Conservation (phyloP, 2,329 filamentous ascomycete species). For the Stromatinia cepivora region DNA sequence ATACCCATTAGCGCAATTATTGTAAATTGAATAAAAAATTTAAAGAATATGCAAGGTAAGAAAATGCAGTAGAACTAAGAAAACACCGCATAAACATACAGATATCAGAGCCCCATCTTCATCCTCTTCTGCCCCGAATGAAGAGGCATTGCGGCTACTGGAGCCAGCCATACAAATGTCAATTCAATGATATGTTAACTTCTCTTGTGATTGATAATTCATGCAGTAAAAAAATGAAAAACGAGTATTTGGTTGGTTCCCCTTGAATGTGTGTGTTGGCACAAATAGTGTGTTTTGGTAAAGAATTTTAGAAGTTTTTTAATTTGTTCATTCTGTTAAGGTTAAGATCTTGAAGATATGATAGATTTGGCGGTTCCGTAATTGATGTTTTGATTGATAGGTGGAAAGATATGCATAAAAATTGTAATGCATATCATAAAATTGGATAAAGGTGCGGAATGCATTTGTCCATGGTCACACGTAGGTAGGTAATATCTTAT, state of each 20-base stretch:
- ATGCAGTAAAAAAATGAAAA: neutral
- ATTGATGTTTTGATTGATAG: conserved; percentile 4
- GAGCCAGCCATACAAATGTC: conserved; percentile 39
- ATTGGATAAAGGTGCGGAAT: neutral
- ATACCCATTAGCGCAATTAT: conserved; percentile 14
- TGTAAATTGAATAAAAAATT: neutral
- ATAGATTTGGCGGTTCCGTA: neutral
- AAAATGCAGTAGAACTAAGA: conserved; percentile 2
- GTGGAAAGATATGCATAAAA: conserved; percentile 1
- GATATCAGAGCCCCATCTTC: conserved; percentile 41
- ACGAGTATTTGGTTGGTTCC: conserved; percentile 2
- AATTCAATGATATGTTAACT: conserved; percentile 9
- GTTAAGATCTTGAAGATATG: neutral
- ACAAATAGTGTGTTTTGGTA: neutral
- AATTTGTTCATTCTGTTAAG: conserved; percentile 13
- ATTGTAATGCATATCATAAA: neutral
- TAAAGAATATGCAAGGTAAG: neutral
- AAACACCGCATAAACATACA: conserved; percentile 32
- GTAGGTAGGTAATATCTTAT: neutral
- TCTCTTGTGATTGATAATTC: conserved; percentile 7
- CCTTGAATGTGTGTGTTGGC: conserved; percentile 13
- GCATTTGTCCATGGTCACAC: neutral
- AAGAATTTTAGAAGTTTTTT: conserved; percentile 12
- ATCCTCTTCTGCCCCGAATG: conserved; percentile 35
- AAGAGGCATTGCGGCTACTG: conserved; percentile 41